Evolutionary conservation across 345 rosid species (phyloP), one percentile per base, ranked within the genome.

Genomic region (Erucastrum elatum): DNA sequence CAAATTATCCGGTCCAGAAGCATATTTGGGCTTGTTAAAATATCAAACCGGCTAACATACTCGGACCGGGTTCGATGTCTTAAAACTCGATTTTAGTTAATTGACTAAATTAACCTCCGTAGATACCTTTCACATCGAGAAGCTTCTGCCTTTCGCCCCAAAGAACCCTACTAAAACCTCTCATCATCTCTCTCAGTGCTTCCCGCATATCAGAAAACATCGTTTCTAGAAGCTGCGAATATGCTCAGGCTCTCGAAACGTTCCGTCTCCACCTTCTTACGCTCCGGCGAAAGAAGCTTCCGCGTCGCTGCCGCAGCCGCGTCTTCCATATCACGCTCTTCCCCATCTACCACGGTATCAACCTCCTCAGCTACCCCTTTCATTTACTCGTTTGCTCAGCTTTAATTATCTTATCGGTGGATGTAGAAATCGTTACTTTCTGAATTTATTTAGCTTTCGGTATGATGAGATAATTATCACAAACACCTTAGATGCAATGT

Each of bases 241-340:
- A 94, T 94, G 98, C 86, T 91, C 74, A 85, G 84, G 62, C 86
- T 94, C 68, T 83, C 92, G 0, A 84, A 85, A 81, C 97, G 94
- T 70, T 86, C 97, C 4, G 85, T 88, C 61, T 88, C 94, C 31
- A 59, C 90, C 58, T 13, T 87, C 74, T 76, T 92, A 27, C 84
- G 90, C 75, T 39, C 76, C 71, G 81, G 85, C 6, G 77, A 86
- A 73, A 41, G 85, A 7, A 76, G 81, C 66, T 49, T 56, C 86
- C 84, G 84, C 11, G 53, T 25, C 77, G 73, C 78, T 35, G 59
- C 84, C 6, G 67, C 84, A 13, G 66, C 84, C 30, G 85, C 86
- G 1, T 75, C 85, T 51, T 71, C 88, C n/a, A 8, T 77, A 71
- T 71, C 89, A 75, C 74, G 67, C 76, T 77, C 88, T 41, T 59